Base-by-base conservation (phyloP, 345 rosid genomes). In the Erysimum cheiranthoides region DNA sequence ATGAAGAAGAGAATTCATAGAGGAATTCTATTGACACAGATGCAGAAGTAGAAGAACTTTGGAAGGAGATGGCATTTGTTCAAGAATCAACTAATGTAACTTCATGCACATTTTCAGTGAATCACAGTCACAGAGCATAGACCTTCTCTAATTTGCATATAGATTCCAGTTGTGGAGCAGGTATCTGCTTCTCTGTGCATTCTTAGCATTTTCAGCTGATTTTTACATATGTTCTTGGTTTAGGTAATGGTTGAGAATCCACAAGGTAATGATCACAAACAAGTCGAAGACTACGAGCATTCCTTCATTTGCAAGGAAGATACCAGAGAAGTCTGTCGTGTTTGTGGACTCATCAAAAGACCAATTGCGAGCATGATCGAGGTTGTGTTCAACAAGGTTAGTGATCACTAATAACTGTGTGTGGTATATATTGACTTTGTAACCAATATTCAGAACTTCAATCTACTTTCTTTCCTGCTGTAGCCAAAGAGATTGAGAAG, bases 261-360 rank as follows among this genome's bases (percentile, higher is more conserved):
- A 79, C 71, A 78, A 40, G 57, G 71, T 2, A 74, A 77, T 47
- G 91, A 87, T 34, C 69, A 34, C 52, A 58, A 46, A 43, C 86
- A 76, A 67, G 83, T 70, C 0, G 85, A 85, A 31, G 84, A 78
- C 50, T 94, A 97, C 73, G 93, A 89, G 21, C 98, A 94, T 78
- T 86, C 86, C 58, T 90, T 83, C 79, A 80, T 94, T 62, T 73
- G 87, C 83, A 92, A 88, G 89, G 98, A 94, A 65, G 98, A 94
- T 64, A 46, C 83, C n/a, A 97, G 98, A 28, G 89, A 84, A 86
- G 97, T 92, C 13, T 94, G 98, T 76, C 92, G 92, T 32, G 79
- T 88, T 46, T 94, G 98, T 62, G 97, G 98, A 70, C 90, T 92
- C 43, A 84, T 92, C 57, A 76, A 81, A 58, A 86, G 80, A 88